A percentile compares a stretch with the other conserved stretches of the same genome.
phyloP scores from a whole-genome alignment of 768 basidiomycete species.

The Suillus variegatus region DNA sequence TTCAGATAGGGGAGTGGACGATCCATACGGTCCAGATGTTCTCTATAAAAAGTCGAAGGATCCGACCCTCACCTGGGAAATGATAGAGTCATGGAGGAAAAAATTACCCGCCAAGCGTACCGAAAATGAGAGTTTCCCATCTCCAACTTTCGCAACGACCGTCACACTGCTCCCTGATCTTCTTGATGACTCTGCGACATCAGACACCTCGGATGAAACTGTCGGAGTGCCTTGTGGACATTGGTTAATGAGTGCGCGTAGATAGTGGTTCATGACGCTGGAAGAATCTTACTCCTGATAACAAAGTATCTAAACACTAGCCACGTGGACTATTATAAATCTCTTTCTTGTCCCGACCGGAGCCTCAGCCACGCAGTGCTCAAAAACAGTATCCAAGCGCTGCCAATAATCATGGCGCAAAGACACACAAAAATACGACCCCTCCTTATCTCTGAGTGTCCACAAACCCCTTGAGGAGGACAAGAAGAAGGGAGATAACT shows the following conservation, averaged over 20 bases:
- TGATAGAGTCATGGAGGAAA: slow-evolving; percentile 35
- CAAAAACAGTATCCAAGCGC: slow-evolving; percentile 67
- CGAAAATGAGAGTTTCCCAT: slow-evolving; percentile 13
- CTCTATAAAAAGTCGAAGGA: slow-evolving; percentile 26
- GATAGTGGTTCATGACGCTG: not conserved
- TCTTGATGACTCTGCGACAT: slow-evolving; percentile 25
- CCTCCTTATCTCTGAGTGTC: slow-evolving; percentile 41
- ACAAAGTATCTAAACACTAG: slow-evolving; percentile 3
- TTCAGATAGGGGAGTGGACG: slow-evolving; percentile 24
- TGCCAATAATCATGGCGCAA: slow-evolving; percentile 43
- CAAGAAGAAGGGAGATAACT: slow-evolving; percentile 14
- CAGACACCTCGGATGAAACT: slow-evolving; percentile 33
- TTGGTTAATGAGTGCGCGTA: slow-evolving; percentile 24
- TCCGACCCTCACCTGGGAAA: slow-evolving; percentile 23
- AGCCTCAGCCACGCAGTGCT: slow-evolving; percentile 59
- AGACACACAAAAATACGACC: slow-evolving; percentile 52
- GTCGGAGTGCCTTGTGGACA: slow-evolving; percentile 32
- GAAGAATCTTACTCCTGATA: not conserved
- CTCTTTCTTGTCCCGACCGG: slow-evolving; percentile 42
- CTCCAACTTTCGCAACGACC: not conserved
- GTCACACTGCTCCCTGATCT: slow-evolving; percentile 15
- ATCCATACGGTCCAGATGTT: slow-evolving; percentile 6
- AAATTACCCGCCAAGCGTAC: slow-evolving; percentile 20
- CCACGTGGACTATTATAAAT: not conserved
- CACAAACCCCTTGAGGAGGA: slow-evolving; percentile 17